Conservation (phyloP, 352 stramenopile genomes). For the Peronospora destructor region DNA sequence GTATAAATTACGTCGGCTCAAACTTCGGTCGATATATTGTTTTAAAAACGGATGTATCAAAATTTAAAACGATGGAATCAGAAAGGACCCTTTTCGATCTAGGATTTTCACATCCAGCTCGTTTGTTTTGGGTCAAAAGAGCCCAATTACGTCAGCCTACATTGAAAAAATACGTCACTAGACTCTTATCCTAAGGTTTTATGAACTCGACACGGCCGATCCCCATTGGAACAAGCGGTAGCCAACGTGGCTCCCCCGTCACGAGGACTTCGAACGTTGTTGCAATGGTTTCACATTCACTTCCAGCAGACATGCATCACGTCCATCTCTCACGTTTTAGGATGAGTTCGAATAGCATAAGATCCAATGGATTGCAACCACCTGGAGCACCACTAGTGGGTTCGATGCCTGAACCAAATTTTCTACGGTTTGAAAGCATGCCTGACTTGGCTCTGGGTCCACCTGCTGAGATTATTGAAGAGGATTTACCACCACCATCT, state of each 20-base stretch:
- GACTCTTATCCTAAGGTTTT: conserved; percentile 6
- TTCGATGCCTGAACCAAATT: conserved; percentile 57
- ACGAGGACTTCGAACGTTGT: conserved; percentile 16
- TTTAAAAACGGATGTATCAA: too few relatives aligned
- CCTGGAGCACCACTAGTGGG: conserved; percentile 50
- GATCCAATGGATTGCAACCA: conserved; percentile 33
- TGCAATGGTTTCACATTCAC: conserved; percentile 48
- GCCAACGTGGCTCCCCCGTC: conserved; percentile 37
- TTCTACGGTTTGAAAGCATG: conserved; percentile 46
- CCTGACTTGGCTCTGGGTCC: conserved; percentile 52
- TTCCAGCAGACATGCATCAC: conserved; percentile 49
- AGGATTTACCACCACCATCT: conserved; percentile 30
- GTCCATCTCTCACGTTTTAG: conserved; percentile 32
- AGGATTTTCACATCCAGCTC: too few relatives aligned
- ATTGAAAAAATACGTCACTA: conserved; percentile 4
- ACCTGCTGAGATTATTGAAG: conserved; percentile 23
- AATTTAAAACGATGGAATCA: too few relatives aligned
- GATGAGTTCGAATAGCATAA: conserved; percentile 16
- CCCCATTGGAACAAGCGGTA: conserved; percentile 39
- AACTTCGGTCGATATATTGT: too few relatives aligned
- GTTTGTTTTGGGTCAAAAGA: too few relatives aligned
- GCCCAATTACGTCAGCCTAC: too few relatives aligned
- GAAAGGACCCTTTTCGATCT: too few relatives aligned
- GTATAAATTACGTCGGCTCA: too few relatives aligned
- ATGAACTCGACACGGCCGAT: conserved; percentile 50